Evolutionary conservation across 73 alveolate species (phyloP).

Genomic region (Paramecium sonneborni): DNA sequence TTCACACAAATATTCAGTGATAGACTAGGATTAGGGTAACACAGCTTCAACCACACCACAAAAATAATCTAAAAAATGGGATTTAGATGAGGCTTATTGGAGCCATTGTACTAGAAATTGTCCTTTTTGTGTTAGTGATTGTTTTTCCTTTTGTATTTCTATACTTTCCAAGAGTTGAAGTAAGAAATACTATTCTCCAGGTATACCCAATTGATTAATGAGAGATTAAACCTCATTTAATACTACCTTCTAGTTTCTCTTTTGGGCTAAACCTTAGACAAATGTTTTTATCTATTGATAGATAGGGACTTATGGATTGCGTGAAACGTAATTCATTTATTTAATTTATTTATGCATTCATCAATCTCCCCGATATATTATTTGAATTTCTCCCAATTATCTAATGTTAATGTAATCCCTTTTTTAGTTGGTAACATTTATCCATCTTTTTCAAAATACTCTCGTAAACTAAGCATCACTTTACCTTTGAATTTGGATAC

Average conservation of each 20-base stretch:
- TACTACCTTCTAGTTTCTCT: neutral
- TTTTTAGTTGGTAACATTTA: conserved; percentile 57
- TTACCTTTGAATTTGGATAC: conserved; percentile 36
- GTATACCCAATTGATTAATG: conserved; percentile 30
- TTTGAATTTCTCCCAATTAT: conserved; percentile 38
- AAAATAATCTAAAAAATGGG: conserved; percentile 41
- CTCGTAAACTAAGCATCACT: conserved; percentile 42
- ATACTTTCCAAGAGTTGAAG: neutral
- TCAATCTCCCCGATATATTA: conserved; percentile 6
- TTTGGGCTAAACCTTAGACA: neutral
- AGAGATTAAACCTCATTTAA: neutral
- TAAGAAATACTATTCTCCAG: conserved; percentile 45
- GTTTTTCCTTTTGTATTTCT: conserved; percentile 12
- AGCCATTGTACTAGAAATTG: neutral
- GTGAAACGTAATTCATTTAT: conserved; percentile 39
- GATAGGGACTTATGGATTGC: conserved; percentile 32
- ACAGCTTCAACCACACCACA: conserved; percentile 35
- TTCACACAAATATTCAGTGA: conserved; percentile 6
- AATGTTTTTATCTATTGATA: neutral
- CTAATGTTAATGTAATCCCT: conserved; percentile 51
- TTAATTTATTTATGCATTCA: conserved; percentile 41
- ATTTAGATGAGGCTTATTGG: neutral
- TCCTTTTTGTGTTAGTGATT: neutral
- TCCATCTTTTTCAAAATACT: conserved; percentile 56
- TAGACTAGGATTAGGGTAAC: neutral